Evolutionary conservation across 1,284 basidiomycete species (phyloP).

Genomic region (Malassezia globosa): DNA sequence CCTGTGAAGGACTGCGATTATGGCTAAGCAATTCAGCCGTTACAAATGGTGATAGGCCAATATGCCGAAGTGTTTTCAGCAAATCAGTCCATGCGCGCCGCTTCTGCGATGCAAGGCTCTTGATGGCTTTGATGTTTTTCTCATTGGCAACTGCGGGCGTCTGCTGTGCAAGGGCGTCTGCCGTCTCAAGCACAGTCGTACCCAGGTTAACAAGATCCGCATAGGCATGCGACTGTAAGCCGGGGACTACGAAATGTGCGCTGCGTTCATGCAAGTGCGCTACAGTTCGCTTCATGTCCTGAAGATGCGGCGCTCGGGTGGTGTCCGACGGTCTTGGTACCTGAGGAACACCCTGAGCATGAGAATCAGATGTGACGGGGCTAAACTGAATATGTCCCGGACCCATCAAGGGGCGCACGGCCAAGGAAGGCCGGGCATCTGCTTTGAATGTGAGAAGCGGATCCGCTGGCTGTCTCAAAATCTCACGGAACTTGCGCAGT

Average conservation of each 20-base stretch:
- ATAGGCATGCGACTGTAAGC: conserved; percentile 11
- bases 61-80: conserved; percentile 71
- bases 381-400: conserved; percentile 8
- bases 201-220: conserved; percentile 52
- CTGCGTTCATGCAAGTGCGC: conserved; percentile 22
- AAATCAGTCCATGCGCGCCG: conserved; percentile 83
- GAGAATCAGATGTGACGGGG: not conserved
- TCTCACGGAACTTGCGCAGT: conserved; percentile 80
- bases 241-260: conserved; percentile 20
- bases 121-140: conserved; percentile 58
- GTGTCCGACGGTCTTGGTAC: not conserved
- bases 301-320: conserved; percentile 2
- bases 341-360: not conserved
- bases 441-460: conserved; percentile 29
- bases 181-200: conserved; percentile 62
- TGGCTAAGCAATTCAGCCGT: conserved; percentile 57
- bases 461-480: conserved; percentile 64
- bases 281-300: conserved; percentile 17
- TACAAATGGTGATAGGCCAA: conserved; percentile 55
- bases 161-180: conserved; percentile 53
- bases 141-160: conserved; percentile 36
- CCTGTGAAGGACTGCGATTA: conserved; percentile 61
- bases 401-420: conserved; percentile 12
- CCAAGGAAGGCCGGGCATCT: conserved; percentile 22
- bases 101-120: conserved; percentile 67